These are phyloP conservation scores for Aphanomyces invadans DNA, from an alignment of 352 stramenopile species.

Conservation along the genomic window DNA sequence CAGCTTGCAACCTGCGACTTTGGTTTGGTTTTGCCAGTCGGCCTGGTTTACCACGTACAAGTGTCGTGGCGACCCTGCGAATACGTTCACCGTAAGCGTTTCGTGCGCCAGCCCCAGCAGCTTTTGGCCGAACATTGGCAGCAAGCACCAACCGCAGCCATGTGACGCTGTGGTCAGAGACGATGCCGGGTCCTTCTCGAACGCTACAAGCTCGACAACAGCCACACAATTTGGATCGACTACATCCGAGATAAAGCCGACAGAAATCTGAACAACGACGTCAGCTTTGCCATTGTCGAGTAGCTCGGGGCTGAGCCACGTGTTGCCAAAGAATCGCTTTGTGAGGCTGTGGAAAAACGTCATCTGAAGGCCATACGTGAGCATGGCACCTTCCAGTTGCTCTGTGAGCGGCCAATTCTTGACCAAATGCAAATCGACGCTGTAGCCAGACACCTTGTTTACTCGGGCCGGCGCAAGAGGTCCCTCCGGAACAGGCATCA, in stretches of 20 bases:
- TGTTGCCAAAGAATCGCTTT: conserved; percentile 90
- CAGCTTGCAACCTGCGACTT: conserved; percentile 50
- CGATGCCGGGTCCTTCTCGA: conserved; percentile 74
- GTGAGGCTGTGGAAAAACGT: conserved; percentile 82
- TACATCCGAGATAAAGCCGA: conserved; percentile 80
- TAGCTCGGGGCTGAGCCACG: conserved; percentile 75
- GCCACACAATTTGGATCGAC: conserved; percentile 86
- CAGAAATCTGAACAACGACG: conserved; percentile 51
- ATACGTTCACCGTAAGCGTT: conserved; percentile 45
- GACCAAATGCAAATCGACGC: conserved; percentile 55
- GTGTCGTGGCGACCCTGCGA: conserved; percentile 55
- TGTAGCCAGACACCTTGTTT: conserved; percentile 43
- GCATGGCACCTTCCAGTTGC: conserved; percentile 40
- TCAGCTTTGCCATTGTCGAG: conserved; percentile 29
- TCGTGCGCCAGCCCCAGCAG: conserved; percentile 18
- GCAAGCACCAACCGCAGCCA: conserved; percentile 88
- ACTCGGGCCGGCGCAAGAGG: conserved; percentile 40
- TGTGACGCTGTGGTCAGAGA: conserved; percentile 59
- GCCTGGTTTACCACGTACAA: conserved; percentile 52
- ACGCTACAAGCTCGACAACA: conserved; percentile 90
- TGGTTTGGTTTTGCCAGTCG: conserved; percentile 48
- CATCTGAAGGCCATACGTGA: conserved; percentile 72
- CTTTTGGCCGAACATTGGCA: conserved; percentile 76
- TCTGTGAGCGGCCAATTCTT: conserved; percentile 60
- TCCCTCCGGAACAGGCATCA: conserved; percentile 52